Conservation (phyloP, 345 rosid species). For the Abelmoschus esculentus region DNA sequence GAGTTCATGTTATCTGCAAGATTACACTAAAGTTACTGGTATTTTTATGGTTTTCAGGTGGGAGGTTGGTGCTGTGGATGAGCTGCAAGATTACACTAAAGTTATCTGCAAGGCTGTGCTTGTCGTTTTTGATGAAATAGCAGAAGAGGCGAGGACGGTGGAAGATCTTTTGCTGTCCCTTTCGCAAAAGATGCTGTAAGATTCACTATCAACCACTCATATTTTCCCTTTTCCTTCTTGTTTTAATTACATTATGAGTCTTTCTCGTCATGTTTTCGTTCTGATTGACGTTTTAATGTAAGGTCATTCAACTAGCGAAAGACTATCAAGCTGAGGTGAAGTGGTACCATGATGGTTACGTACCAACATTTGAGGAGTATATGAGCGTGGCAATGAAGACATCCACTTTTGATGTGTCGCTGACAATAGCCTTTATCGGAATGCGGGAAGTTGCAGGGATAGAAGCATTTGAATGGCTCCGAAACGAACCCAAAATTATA, state of each 20-base stretch:
- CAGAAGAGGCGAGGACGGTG: neutral
- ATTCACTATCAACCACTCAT: neutral
- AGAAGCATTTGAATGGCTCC: neutral
- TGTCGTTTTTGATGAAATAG: neutral
- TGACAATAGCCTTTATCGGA: neutral
- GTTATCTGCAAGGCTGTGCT: conserved; percentile 1
- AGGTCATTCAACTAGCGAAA: neutral
- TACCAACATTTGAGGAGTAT: conserved; percentile 1
- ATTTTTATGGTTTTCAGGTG: neutral
- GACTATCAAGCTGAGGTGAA: neutral
- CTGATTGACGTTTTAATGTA: too few species aligned
- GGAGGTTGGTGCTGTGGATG: neutral
- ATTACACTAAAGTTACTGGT: too few species aligned
- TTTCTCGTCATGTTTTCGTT: too few species aligned
- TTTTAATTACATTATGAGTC: too few species aligned
- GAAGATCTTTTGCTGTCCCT: neutral
- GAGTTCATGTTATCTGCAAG: too few species aligned
- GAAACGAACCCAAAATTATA: neutral
- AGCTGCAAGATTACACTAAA: neutral
- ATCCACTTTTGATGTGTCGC: neutral
- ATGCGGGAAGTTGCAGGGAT: neutral
- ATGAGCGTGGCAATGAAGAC: neutral
- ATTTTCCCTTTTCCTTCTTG: neutral
- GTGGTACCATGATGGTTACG: neutral
- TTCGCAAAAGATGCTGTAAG: neutral